phyloP scores from a whole-genome alignment of 2,329 filamentous ascomycete genomes.

The Paecilomyces fulvus region DNA sequence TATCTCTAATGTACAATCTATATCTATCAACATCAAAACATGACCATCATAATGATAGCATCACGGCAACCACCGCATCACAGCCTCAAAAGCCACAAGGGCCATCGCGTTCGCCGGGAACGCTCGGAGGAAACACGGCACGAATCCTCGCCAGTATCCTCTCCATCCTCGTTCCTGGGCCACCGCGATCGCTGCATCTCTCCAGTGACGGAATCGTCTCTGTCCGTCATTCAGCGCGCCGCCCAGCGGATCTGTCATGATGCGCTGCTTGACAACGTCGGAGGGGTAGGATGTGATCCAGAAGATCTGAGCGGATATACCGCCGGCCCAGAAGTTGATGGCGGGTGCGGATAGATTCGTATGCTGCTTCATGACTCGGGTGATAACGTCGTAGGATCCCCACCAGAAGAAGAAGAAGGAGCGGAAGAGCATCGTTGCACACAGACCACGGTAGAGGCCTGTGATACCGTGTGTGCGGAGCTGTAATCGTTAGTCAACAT shows the following conservation, averaged over 20 bases:
- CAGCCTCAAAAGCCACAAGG: slow-evolving; percentile 83
- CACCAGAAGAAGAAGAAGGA: slow-evolving; percentile 98
- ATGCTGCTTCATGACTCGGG: slow-evolving; percentile 54
- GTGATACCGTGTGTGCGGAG: slow-evolving; percentile 58
- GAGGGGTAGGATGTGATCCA: slow-evolving; percentile 89
- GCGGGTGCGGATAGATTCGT: slow-evolving; percentile 67
- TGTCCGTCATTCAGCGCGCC: slow-evolving; percentile 58
- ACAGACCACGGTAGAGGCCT: slow-evolving; percentile 79
- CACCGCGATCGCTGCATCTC: slow-evolving; percentile 67
- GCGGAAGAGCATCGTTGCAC: slow-evolving; percentile 78
- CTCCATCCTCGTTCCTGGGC: slow-evolving; percentile 66
- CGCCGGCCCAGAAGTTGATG: slow-evolving; percentile 96
- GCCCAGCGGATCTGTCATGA: slow-evolving; percentile 91
- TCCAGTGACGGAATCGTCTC: slow-evolving; percentile 66
- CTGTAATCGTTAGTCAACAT: slow-evolving; percentile 14
- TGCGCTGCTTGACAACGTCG: slow-evolving; percentile 89
- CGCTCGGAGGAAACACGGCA: slow-evolving; percentile 86
- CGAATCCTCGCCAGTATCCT: slow-evolving; percentile 88
- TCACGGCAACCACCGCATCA: slow-evolving; percentile 57
- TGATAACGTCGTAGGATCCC: slow-evolving; percentile 86
- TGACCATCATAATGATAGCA: background rate
- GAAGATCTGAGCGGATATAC: slow-evolving; percentile 85
- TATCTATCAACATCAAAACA: background rate
- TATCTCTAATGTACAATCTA: background rate
- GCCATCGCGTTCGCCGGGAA: slow-evolving; percentile 96